Percentiles rank a stretch among this genome's conserved stretches.
phyloP scores from a whole-genome alignment of 2,329 filamentous ascomycete species.

The Trichoderma hamatum region DNA sequence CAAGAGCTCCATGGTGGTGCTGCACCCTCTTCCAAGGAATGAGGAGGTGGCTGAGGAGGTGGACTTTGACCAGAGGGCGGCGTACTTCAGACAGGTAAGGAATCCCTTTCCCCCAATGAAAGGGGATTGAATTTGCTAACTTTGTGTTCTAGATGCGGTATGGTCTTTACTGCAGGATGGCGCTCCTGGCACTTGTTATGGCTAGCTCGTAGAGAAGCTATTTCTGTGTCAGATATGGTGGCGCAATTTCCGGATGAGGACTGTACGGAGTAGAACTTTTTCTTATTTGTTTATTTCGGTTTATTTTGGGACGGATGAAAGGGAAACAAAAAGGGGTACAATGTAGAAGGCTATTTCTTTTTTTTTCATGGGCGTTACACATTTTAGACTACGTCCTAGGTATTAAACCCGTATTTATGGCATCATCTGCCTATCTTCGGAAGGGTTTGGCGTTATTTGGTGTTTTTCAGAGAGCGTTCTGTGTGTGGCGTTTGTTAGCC shows the following conservation, averaged over 20 bases:
- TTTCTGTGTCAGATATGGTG: slow-evolving; percentile 15
- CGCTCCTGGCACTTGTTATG: slow-evolving; percentile 91
- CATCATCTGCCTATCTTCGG: slow-evolving; percentile 8
- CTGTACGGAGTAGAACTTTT: slow-evolving; percentile 19
- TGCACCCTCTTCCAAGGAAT: slow-evolving; percentile 94
- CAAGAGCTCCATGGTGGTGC: slow-evolving; percentile 89
- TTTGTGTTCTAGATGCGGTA: slow-evolving; percentile 77
- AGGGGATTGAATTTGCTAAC: slow-evolving; percentile 45
- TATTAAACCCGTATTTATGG: slow-evolving; percentile 27
- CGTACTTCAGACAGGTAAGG: slow-evolving; percentile 98
- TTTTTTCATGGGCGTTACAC: slow-evolving; percentile 8
- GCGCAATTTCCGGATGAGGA: slow-evolving; percentile 4
- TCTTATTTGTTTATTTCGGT: slow-evolving; percentile 5
- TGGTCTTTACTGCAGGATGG: slow-evolving; percentile 97
- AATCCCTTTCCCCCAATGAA: slow-evolving; percentile 32
- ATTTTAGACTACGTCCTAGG: slow-evolving; percentile 26
- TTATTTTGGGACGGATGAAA: slow-evolving; percentile 13
- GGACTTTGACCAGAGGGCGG: slow-evolving; percentile 93
- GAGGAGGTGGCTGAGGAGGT: slow-evolving; percentile 94
- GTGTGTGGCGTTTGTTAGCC: slow-evolving; percentile 33
- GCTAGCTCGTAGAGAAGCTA: slow-evolving; percentile 36
- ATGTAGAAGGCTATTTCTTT: slow-evolving; percentile 19
- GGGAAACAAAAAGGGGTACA: slow-evolving; percentile 10
- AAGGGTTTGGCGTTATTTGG: slow-evolving; percentile 20
- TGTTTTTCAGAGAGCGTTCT: slow-evolving; percentile 27